Base-by-base conservation (phyloP, 108 stramenopile genomes). In the Cyclotella baltica region DNA sequence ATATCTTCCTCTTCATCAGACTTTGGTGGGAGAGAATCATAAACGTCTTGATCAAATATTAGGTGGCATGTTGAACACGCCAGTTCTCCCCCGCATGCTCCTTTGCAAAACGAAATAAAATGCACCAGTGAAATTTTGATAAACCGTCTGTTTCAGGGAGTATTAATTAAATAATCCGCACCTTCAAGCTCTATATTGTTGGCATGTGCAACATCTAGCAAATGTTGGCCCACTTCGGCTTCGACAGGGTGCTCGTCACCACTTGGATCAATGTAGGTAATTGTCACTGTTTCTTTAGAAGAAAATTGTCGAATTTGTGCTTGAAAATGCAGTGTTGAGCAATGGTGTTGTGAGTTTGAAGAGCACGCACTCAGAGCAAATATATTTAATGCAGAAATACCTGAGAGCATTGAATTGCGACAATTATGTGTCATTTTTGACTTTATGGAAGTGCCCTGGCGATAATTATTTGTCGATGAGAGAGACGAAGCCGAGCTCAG, bases 1-100 rank as follows among this genome's bases (percentile, higher is more conserved):
- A 99, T 99, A 80, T 99, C 99, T 19, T 98, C 98, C 81, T 99
- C 99, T 67, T 98, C 99, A 56, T 96, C 94, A 29, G 89, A 75
- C 77, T 92, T 97, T 48, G 83, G 75, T 13, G 96, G 96, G 10
- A 99, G 91, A 38, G 80, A 76, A 53, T 94, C 93, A 79, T 90
- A 99, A 40, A 91, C 78, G 23, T 88, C 95, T 78, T 92, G 68
- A 65, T 96, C 94, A 67, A 98, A 92, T 13, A 99, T 87, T 29
- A 98, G 87, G 81, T 98, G 98, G 77, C 98, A 98, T 30, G 95
- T 96, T 6, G 88, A 85, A 77, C 95, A 96, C 11, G 95, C 95
- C 18, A 96, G 51, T 58, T 96, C 95, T 25, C 91, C 93, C 40
- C 93, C 93, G 78, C 93, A 95, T 46, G 93, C 93, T 30, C 87